Percentiles rank a stretch among this genome's conserved stretches.
Conservation (phyloP, 176 grass and related monocot genomes). For the Secale cereale region DNA sequence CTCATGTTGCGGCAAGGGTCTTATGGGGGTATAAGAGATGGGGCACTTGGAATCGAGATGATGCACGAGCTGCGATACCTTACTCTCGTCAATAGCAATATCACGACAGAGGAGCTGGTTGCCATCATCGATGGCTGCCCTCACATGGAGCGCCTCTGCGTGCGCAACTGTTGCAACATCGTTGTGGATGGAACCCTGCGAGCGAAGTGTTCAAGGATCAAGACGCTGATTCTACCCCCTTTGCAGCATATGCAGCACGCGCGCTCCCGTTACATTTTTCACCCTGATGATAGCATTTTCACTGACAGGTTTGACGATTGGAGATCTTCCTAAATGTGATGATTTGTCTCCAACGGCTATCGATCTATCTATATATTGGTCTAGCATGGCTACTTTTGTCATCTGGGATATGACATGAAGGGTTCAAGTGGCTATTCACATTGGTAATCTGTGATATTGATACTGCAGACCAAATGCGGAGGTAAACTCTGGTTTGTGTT, state of each 20-base stretch:
- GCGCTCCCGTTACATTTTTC: background rate
- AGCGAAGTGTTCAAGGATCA: conserved; percentile 21
- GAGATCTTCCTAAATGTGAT: conserved; percentile 16
- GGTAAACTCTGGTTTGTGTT: background rate
- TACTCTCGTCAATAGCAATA: background rate
- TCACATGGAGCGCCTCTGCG: background rate
- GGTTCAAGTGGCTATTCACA: background rate
- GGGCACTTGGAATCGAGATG: background rate
- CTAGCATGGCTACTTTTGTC: background rate
- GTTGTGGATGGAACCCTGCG: background rate
- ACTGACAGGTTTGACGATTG: conserved; percentile 16
- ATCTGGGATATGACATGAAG: background rate
- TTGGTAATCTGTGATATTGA: background rate
- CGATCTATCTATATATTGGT: background rate
- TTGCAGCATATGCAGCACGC: background rate
- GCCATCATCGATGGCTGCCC: conserved; percentile 9
- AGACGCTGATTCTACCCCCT: background rate
- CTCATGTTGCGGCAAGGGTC: conserved; percentile 16
- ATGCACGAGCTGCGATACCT: conserved; percentile 20
- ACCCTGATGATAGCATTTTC: conserved; percentile 3
- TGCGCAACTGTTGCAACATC: background rate
- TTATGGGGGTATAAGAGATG: background rate
- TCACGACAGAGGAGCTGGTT: background rate
- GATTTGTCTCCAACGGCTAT: background rate
- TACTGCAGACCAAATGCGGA: background rate